phyloP scores from a whole-genome alignment of 257 asterid species.

The Rehmannia glutinosa region DNA sequence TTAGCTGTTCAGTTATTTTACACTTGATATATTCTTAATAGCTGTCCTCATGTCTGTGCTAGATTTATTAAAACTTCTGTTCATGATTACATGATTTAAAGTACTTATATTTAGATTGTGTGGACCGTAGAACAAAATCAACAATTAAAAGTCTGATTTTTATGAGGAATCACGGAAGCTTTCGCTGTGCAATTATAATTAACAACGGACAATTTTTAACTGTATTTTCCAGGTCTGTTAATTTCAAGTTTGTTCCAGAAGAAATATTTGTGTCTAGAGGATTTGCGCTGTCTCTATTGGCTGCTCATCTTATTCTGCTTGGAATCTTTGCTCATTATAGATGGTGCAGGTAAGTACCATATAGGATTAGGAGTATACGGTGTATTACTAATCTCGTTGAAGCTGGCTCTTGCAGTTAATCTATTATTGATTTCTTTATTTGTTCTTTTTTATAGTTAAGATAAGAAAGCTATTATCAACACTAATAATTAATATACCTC shows the following conservation, averaged over 20 bases:
- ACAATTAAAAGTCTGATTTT: slow-evolving; percentile 21
- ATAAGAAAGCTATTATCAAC: background rate
- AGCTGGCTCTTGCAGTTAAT: background rate
- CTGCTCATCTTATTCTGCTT: slow-evolving; percentile 41
- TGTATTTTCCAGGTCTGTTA: slow-evolving; percentile 44
- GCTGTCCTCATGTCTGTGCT: background rate
- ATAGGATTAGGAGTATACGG: background rate
- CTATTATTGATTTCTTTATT: background rate
- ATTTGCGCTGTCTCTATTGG: slow-evolving; percentile 39
- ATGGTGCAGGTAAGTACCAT: slow-evolving; percentile 45
- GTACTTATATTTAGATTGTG: background rate
- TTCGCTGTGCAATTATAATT: slow-evolving; percentile 1
- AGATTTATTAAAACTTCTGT: background rate
- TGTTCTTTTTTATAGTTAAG: background rate
- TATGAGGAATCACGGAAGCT: slow-evolving; percentile 54
- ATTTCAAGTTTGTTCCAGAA: slow-evolving; percentile 49
- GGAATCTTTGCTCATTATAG: slow-evolving; percentile 35
- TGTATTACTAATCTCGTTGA: background rate
- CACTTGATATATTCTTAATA: background rate
- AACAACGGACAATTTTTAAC: background rate
- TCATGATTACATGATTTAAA: background rate
- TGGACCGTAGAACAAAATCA: background rate
- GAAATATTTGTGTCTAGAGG: slow-evolving; percentile 28
- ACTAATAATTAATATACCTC: background rate
- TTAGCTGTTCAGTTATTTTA: slow-evolving; percentile 22